Evolutionary conservation across 257 asterid species (phyloP).

Genomic region (Eucommia ulmoides): DNA sequence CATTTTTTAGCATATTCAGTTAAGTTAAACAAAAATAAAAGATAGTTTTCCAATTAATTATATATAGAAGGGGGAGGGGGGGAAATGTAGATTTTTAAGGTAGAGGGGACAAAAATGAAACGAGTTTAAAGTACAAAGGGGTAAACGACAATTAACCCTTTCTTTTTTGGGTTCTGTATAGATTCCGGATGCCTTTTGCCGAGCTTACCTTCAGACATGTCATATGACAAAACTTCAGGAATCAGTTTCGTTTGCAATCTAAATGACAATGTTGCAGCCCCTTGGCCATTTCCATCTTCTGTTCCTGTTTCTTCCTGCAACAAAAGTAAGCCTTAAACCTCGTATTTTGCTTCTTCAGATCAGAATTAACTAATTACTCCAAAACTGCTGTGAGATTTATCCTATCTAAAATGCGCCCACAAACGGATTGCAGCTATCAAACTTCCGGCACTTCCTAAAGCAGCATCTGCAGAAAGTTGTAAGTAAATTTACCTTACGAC

Average conservation of each 20-base stretch:
- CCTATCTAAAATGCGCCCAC: not conserved
- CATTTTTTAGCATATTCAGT: no score
- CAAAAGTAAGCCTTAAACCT: not conserved
- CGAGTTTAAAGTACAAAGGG: no score
- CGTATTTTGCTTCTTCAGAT: not conserved
- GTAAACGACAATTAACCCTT: not conserved
- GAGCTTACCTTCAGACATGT: not conserved
- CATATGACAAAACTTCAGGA: not conserved
- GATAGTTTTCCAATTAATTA: no score
- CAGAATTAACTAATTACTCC: not conserved
- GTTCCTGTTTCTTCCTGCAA: not conserved
- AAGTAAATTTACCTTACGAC: no score
- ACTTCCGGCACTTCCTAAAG: not conserved
- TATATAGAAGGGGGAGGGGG: no score
- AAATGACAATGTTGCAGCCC: not conserved
- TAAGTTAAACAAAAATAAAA: no score
- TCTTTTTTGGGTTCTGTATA: not conserved
- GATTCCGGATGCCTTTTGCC: not conserved
- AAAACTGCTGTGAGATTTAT: not conserved
- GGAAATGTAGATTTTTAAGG: no score
- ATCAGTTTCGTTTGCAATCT: not conserved
- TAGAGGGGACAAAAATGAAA: no score
- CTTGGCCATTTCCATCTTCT: not conserved
- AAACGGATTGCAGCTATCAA: not conserved
- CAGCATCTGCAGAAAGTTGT: not conserved